Conservation (phyloP, 768 basidiomycete genomes). For the Amanita brunnescens region DNA sequence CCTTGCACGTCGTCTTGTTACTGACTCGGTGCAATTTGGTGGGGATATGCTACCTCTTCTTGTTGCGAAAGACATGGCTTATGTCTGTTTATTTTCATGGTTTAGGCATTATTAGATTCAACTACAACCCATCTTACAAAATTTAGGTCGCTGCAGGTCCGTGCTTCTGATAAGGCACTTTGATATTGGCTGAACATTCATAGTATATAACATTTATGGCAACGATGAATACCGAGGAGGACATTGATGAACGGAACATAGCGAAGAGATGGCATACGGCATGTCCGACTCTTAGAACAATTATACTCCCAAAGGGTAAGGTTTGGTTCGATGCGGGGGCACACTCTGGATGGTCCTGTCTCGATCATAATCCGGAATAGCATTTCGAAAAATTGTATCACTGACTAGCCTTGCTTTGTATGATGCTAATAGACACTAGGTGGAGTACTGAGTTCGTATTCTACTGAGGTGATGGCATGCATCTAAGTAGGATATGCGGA, state of each 20-base stretch:
- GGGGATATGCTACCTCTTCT: slow-evolving; percentile 13
- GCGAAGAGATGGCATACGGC: slow-evolving; percentile 47
- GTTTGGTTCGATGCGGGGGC: slow-evolving; percentile 45
- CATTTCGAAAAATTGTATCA: background rate
- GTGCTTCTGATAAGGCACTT: background rate
- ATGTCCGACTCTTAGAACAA: slow-evolving; percentile 54
- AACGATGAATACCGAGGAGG: slow-evolving; percentile 22
- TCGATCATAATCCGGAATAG: background rate
- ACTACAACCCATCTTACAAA: slow-evolving; percentile 28
- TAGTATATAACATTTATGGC: slow-evolving; percentile 58
- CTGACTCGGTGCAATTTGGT: slow-evolving; percentile 40
- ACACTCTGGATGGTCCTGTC: slow-evolving; percentile 4
- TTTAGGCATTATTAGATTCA: slow-evolving; percentile 34
- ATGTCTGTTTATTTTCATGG: slow-evolving; percentile 4
- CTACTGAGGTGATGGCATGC: no score
- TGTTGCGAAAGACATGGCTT: background rate
- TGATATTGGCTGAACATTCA: background rate
- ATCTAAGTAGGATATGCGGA: no score
- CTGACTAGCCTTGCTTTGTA: background rate
- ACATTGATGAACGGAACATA: slow-evolving; percentile 38
- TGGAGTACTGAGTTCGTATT: no score
- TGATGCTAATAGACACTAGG: background rate
- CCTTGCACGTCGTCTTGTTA: slow-evolving; percentile 52
- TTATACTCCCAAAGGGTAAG: slow-evolving; percentile 53
- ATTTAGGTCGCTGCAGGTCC: slow-evolving; percentile 30